Percentiles rank a stretch among this genome's conserved stretches.
These are phyloP conservation scores for Ogataea dorogensis DNA, from an alignment of 805 yeast species.

Conservation along the genomic window DNA sequence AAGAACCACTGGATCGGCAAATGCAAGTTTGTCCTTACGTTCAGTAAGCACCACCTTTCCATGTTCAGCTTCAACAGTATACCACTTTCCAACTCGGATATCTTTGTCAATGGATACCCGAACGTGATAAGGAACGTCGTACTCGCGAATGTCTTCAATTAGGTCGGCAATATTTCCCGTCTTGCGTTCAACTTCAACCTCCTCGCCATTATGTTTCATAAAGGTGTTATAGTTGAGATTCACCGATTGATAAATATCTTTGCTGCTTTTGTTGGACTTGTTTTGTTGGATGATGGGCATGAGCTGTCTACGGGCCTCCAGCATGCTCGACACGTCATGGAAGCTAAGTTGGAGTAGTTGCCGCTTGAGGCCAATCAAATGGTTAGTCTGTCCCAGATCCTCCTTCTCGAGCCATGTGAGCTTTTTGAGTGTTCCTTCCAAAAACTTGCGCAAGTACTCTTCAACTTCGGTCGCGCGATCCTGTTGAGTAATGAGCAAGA, in stretches of 20 bases:
- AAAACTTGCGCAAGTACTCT: constrained; percentile 66
- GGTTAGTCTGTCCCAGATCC: constrained; percentile 81
- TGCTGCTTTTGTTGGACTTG: constrained; percentile 55
- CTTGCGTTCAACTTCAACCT: constrained; percentile 20
- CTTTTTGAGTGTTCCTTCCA: constrained; percentile 63
- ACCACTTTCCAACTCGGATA: constrained; percentile 95
- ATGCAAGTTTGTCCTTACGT: constrained; percentile 74
- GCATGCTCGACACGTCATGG: constrained; percentile 69
- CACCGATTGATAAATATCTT: constrained; percentile 64
- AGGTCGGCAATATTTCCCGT: constrained; percentile 56
- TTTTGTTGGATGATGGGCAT: constrained; percentile 72
- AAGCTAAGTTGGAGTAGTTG: constrained; percentile 67
- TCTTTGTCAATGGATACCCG: constrained; percentile 91
- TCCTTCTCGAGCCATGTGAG: constrained; percentile 63
- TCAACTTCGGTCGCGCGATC: constrained; percentile 75
- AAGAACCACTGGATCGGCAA: constrained; percentile 95
- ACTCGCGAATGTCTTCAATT: constrained; percentile 83
- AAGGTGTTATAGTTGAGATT: constrained; percentile 39
- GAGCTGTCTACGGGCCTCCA: constrained; percentile 68
- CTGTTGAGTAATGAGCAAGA: constrained; percentile 64
- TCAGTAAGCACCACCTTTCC: constrained; percentile 55
- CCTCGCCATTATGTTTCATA: constrained; percentile 32
- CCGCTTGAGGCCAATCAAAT: constrained; percentile 71
- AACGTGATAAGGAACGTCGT: constrained; percentile 95
- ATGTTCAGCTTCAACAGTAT: constrained; percentile 65